Evolutionary conservation across 148 eudicot species (phyloP).

Genomic region (Diospyros kaki): DNA sequence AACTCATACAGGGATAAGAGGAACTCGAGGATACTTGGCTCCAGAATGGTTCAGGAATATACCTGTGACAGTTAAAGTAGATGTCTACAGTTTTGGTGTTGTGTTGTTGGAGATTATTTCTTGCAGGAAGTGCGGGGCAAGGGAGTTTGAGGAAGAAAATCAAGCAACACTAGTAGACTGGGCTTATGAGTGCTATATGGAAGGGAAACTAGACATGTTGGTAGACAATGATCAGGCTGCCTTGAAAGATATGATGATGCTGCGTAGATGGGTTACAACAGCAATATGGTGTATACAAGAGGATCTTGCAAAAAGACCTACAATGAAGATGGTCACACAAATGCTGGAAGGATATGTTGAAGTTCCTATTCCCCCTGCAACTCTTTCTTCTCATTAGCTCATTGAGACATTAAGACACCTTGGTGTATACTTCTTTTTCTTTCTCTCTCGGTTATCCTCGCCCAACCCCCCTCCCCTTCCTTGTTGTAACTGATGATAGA

Average conservation of each 20-base stretch:
- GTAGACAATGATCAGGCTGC: slow-evolving; percentile 11
- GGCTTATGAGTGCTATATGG: slow-evolving; percentile 19
- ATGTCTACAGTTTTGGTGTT: slow-evolving; percentile 18
- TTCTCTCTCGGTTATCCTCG: too few species aligned
- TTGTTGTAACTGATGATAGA: too few species aligned
- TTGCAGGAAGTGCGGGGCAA: slow-evolving; percentile 10
- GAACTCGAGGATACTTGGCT: slow-evolving; percentile 21
- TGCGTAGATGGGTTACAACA: slow-evolving; percentile 5
- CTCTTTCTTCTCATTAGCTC: too few species aligned
- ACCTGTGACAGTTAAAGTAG: slow-evolving; percentile 12
- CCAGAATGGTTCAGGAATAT: slow-evolving; percentile 15
- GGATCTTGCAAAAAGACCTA: slow-evolving; percentile 8
- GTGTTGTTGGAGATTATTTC: slow-evolving; percentile 15
- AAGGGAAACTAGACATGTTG: slow-evolving; percentile 6
- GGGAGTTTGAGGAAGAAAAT: slow-evolving; percentile 10
- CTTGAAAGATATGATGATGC: neutral
- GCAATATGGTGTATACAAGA: slow-evolving; percentile 9
- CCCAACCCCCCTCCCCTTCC: too few species aligned
- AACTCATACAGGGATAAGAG: slow-evolving; percentile 14
- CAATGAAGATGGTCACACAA: slow-evolving; percentile 12
- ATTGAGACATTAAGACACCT: too few species aligned
- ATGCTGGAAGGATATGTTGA: slow-evolving; percentile 16
- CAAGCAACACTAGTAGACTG: slow-evolving; percentile 10
- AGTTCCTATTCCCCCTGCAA: neutral
- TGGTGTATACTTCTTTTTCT: too few species aligned